These are phyloP conservation scores for Neurospora sp. DNA, from an alignment of 495 filamentous ascomycete species.

Conservation along the genomic window DNA sequence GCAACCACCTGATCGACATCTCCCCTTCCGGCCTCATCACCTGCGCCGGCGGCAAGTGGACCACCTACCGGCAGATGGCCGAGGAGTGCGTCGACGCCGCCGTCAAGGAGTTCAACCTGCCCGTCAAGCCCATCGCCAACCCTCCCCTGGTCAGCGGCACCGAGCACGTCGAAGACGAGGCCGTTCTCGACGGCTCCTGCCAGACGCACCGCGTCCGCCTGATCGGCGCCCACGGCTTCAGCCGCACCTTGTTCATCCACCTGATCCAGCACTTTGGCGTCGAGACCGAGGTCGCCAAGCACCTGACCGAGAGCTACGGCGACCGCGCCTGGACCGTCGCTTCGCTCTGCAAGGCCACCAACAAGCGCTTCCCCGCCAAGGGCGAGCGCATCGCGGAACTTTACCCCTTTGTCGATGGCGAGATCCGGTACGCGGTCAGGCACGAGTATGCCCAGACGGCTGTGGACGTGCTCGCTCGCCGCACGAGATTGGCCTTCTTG, in stretches of 20 bases:
- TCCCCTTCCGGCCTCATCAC: constrained; percentile 82
- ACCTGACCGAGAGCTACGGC: constrained; percentile 82
- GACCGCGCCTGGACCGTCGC: constrained; percentile 96
- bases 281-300: constrained; percentile 89
- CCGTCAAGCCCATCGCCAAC: constrained; percentile 44
- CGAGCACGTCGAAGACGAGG: constrained; percentile 62
- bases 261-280: constrained; percentile 95
- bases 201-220: constrained; percentile 87
- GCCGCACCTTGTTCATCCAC: constrained; percentile 95
- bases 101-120: constrained; percentile 64
- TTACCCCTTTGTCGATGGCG: constrained; percentile 96
- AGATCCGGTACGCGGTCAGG: constrained; percentile 79
- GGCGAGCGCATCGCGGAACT: constrained; percentile 71
- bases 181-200: constrained; percentile 71
- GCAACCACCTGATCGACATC: constrained; percentile 86
- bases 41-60: constrained; percentile 98
- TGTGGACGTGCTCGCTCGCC: constrained; percentile 78
- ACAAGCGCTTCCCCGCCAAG: constrained; percentile 76
- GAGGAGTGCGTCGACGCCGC: constrained; percentile 94
- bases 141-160: constrained; percentile 71
- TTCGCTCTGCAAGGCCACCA: constrained; percentile 69
- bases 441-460: constrained; percentile 95
- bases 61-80: constrained; percentile 97
- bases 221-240: constrained; percentile 88
- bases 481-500: constrained; percentile 83